phyloP scores from a whole-genome alignment of 2,329 filamentous ascomycete genomes.

The Venturiaceae sp. region DNA sequence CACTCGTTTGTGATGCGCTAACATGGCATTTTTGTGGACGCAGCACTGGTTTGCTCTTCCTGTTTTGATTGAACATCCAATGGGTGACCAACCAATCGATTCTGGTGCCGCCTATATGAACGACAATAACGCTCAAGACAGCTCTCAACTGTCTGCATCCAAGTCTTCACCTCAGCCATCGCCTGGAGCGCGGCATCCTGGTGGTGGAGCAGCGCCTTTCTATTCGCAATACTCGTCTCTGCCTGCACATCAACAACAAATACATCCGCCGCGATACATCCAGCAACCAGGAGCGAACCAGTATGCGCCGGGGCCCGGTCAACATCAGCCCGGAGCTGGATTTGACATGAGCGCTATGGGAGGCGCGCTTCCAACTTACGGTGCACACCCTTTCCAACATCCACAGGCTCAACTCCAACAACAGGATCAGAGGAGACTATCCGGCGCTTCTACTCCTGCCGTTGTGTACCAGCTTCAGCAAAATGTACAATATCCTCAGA shows the following conservation, averaged over 20 bases:
- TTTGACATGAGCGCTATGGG: slow-evolving; percentile 27
- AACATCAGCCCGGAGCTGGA: slow-evolving; percentile 12
- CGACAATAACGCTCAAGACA: slow-evolving; percentile 17
- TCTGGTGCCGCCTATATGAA: slow-evolving; percentile 12
- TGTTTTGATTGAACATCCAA: slow-evolving; percentile 26
- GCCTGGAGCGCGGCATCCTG: slow-evolving; percentile 5
- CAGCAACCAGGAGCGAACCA: background rate
- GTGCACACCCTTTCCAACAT: slow-evolving; percentile 12
- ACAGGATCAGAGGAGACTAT: slow-evolving; percentile 20
- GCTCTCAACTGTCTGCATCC: background rate
- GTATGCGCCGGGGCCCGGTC: background rate
- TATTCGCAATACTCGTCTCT: slow-evolving; percentile 25
- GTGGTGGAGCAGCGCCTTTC: slow-evolving; percentile 20
- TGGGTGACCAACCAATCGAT: slow-evolving; percentile 28
- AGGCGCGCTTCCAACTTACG: slow-evolving; percentile 25
- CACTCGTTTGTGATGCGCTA: slow-evolving; percentile 21
- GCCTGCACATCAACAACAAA: slow-evolving; percentile 10
- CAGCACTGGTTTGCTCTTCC: slow-evolving; percentile 33
- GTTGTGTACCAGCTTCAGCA: slow-evolving; percentile 30
- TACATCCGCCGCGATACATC: background rate
- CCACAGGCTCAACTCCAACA: slow-evolving; percentile 14
- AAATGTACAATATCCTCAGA: slow-evolving; percentile 22
- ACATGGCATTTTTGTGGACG: slow-evolving; percentile 31
- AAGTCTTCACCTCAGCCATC: background rate
- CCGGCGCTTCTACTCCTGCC: slow-evolving; percentile 27